Evolutionary conservation across 129 eudicot species (phyloP).

Genomic region (Escallonia rubra): DNA sequence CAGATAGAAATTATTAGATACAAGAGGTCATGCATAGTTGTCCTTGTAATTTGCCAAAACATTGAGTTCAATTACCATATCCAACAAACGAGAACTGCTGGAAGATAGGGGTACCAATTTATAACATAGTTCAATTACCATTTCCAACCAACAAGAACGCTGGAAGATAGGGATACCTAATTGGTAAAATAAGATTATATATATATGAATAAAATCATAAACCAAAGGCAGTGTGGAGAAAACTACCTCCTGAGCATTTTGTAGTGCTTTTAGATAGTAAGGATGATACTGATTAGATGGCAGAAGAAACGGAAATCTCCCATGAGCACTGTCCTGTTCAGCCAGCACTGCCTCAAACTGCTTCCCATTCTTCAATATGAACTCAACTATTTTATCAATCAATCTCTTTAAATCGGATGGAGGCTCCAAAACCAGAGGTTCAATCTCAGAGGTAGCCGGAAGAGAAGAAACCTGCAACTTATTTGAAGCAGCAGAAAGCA

Average conservation of each 20-base stretch:
- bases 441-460: slow-evolving; percentile 36
- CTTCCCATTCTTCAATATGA: slow-evolving; percentile 74
- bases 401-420: slow-evolving; percentile 70
- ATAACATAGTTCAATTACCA: background rate
- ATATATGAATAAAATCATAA: background rate
- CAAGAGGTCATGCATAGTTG: too few species aligned
- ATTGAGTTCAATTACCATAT: too few species aligned
- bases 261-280: slow-evolving; percentile 68
- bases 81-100: too few species aligned
- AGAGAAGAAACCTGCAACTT: slow-evolving; percentile 40
- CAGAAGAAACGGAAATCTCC: slow-evolving; percentile 77
- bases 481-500: slow-evolving; percentile 25
- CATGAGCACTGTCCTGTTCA: slow-evolving; percentile 82
- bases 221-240: slow-evolving; percentile 3
- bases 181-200: background rate
- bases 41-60: too few species aligned
- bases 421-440: slow-evolving; percentile 63
- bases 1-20: too few species aligned
- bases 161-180: background rate
- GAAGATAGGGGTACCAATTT: too few species aligned
- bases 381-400: slow-evolving; percentile 78
- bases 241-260: slow-evolving; percentile 71
- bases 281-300: slow-evolving; percentile 82
- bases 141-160: slow-evolving; percentile 1
- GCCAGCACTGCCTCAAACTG: slow-evolving; percentile 84